phyloP scores from a whole-genome alignment of 2,329 filamentous ascomycete species.

The Fusarium annulatum region DNA sequence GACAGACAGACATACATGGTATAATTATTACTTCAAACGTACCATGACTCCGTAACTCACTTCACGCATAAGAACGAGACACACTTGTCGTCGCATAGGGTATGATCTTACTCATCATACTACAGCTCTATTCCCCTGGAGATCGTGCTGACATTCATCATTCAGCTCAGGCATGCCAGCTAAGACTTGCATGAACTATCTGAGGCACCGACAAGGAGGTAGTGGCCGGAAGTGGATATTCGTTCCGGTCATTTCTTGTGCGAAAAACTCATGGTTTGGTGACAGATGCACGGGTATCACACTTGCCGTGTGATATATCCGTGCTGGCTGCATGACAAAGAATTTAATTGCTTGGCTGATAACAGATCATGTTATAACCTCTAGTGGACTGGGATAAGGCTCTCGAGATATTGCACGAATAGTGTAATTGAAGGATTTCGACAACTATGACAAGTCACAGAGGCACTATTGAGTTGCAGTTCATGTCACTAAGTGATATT shows the following conservation, averaged over 20 bases:
- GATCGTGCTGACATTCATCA: conserved; percentile 11
- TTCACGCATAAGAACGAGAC: neutral
- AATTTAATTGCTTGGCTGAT: neutral
- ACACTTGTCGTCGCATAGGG: neutral
- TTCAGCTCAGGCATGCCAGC: neutral
- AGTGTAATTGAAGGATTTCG: neutral
- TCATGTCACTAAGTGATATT: neutral
- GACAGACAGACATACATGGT: conserved; percentile 6
- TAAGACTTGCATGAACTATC: conserved; percentile 24
- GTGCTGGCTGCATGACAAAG: conserved; percentile 14
- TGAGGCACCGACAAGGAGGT: conserved; percentile 7
- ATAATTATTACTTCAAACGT: conserved; percentile 11
- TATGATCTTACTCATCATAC: neutral
- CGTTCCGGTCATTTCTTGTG: conserved; percentile 3
- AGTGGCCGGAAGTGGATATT: neutral
- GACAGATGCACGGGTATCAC: conserved; percentile 22
- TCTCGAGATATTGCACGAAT: neutral
- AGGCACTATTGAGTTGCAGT: neutral
- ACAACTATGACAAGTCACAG: conserved; percentile 9
- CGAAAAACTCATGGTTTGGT: conserved; percentile 7
- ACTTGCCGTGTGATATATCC: conserved; percentile 11
- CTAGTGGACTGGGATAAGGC: neutral
- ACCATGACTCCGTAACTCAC: neutral
- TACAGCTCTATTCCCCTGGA: neutral
- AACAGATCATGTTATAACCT: neutral